phyloP scores from a whole-genome alignment of 495 filamentous ascomycete species.

The Cryomyces minteri region DNA sequence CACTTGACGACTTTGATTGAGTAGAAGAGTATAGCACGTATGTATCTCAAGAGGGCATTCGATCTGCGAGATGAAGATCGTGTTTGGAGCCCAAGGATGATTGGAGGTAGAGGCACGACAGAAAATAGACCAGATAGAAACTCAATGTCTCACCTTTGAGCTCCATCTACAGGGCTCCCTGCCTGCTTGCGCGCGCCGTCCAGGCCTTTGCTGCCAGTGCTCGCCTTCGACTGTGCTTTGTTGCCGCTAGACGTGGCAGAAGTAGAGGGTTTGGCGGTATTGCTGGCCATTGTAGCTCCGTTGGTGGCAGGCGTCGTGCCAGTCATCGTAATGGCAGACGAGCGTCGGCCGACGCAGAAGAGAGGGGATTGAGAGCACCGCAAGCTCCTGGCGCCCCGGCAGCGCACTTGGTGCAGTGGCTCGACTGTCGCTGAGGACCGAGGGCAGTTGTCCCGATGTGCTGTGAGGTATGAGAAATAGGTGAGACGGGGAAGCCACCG shows the following conservation, averaged over 20 bases:
- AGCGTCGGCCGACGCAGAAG: not conserved
- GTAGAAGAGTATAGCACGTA: no score
- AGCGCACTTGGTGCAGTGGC: no score
- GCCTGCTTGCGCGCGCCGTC: slow-evolving; percentile 38
- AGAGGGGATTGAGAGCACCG: not conserved
- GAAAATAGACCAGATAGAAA: slow-evolving; percentile 1
- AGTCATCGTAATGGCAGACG: slow-evolving; percentile 22
- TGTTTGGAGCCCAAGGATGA: no score
- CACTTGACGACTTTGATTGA: no score
- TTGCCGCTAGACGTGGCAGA: not conserved
- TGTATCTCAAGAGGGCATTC: no score
- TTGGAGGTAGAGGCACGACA: no score
- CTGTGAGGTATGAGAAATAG: no score
- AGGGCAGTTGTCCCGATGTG: no score
- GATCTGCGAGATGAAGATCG: no score
- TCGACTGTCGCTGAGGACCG: no score
- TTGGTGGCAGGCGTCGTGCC: slow-evolving; percentile 33
- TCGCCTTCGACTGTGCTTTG: slow-evolving; percentile 31
- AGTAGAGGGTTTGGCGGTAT: slow-evolving; percentile 9
- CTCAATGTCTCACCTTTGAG: slow-evolving; percentile 27
- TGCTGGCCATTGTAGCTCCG: slow-evolving; percentile 28
- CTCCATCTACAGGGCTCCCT: slow-evolving; percentile 33
- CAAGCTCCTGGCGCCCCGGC: no score
- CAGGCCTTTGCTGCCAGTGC: slow-evolving; percentile 25
- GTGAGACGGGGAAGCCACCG: no score